Evolutionary conservation across 257 asterid species (phyloP).

Genomic region (Anisodus acutangulus): DNA sequence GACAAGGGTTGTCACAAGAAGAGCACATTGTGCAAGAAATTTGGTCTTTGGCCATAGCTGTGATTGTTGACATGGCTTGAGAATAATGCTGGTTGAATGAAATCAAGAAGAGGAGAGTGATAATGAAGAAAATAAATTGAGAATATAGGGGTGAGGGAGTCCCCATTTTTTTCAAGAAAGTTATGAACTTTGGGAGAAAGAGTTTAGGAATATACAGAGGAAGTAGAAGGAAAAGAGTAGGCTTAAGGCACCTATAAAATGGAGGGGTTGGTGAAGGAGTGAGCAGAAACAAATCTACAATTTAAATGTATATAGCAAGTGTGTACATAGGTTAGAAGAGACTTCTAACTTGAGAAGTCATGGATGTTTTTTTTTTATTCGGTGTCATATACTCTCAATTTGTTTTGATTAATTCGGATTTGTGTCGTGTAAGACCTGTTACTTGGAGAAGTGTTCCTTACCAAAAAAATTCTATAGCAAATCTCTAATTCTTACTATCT

Average conservation of each 20-base stretch:
- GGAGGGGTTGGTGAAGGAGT: slow-evolving; percentile 7
- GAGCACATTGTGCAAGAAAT: slow-evolving; percentile 72
- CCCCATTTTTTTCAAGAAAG: slow-evolving; percentile 35
- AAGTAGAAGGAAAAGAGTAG: not conserved
- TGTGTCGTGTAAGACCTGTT: too few species aligned
- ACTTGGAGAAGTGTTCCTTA: too few species aligned
- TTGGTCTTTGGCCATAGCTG: slow-evolving; percentile 57
- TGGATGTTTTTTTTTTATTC: too few species aligned
- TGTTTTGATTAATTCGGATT: too few species aligned
- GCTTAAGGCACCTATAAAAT: not conserved
- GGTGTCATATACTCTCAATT: too few species aligned
- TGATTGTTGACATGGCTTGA: slow-evolving; percentile 47
- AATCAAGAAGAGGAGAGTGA: slow-evolving; percentile 35
- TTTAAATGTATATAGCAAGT: not conserved
- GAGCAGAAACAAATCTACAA: not conserved
- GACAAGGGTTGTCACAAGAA: slow-evolving; percentile 74
- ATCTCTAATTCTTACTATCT: too few species aligned
- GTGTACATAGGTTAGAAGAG: slow-evolving; percentile 2
- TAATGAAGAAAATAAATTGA: slow-evolving; percentile 29
- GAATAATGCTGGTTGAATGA: slow-evolving; percentile 5
- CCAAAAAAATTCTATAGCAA: too few species aligned
- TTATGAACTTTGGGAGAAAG: slow-evolving; percentile 21
- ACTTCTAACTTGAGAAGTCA: not conserved
- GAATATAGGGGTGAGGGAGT: not conserved
- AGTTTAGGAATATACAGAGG: not conserved